phyloP scores from a whole-genome alignment of 2,329 filamentous ascomycete genomes.

The Alternaria sp. region DNA sequence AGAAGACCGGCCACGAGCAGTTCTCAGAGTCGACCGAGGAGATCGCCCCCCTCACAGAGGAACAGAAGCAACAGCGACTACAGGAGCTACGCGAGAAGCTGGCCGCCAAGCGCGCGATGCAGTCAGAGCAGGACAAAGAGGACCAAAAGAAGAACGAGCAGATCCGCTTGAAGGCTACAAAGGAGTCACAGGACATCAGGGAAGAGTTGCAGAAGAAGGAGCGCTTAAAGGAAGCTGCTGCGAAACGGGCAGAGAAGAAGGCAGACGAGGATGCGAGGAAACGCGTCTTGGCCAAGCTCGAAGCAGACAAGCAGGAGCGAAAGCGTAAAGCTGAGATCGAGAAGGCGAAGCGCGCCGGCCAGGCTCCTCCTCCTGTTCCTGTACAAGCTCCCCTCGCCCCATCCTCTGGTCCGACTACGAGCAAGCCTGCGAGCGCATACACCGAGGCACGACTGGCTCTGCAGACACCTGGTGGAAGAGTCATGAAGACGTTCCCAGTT shows the following conservation, averaged over 20 bases:
- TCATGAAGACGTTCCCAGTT: constrained; percentile 87
- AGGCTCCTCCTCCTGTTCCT: constrained; percentile 60
- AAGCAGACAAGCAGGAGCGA: constrained; percentile 90
- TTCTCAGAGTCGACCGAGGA: constrained; percentile 95
- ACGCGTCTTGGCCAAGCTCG: constrained; percentile 90
- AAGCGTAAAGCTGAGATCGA: constrained; percentile 83
- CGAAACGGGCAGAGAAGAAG: constrained; percentile 86
- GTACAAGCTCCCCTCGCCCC: constrained; percentile 59
- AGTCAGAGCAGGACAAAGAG: constrained; percentile 77
- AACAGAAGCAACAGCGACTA: constrained; percentile 85
- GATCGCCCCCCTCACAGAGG: constrained; percentile 87
- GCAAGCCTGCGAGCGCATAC: constrained; percentile 74
- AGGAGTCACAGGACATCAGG: constrained; percentile 86
- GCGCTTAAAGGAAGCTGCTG: constrained; percentile 87
- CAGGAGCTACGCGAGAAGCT: constrained; percentile 76
- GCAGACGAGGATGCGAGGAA: constrained; percentile 87
- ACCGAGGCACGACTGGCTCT: constrained; percentile 83
- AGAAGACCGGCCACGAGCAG: constrained; percentile 87
- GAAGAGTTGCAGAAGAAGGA: constrained; percentile 89
- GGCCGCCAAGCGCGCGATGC: constrained; percentile 73
- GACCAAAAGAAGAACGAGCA: constrained; percentile 86
- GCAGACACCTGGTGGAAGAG: constrained; percentile 76
- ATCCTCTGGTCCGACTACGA: constrained; percentile 58
- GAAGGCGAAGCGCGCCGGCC: constrained; percentile 86
- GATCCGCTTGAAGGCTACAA: constrained; percentile 85